Percentiles rank a stretch among this genome's conserved stretches.
Evolutionary conservation across 2,329 filamentous ascomycete species (phyloP).

Genomic region (Phoma sp.): DNA sequence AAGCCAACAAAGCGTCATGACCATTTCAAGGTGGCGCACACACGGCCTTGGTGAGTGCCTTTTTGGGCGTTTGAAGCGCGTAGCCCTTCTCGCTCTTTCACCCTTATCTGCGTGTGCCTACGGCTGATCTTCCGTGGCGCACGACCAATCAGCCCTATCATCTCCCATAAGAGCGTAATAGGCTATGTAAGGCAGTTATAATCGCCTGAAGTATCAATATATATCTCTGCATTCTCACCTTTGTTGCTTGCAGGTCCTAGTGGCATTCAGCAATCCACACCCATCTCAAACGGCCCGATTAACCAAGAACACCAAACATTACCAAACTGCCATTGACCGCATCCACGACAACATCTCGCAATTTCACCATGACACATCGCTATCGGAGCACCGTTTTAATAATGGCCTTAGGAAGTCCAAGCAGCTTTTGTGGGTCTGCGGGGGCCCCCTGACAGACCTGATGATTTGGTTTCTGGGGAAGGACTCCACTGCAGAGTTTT

Average conservation of each 20-base stretch:
- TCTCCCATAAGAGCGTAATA: too few relatives aligned
- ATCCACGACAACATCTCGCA: not conserved
- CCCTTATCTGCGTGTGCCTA: not conserved
- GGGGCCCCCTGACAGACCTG: constrained; percentile 1
- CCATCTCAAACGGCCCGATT: not conserved
- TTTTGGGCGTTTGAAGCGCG: not conserved
- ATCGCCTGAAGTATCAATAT: too few relatives aligned
- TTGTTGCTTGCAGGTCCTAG: too few relatives aligned
- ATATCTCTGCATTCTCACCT: too few relatives aligned
- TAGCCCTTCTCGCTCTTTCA: not conserved
- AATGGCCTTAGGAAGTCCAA: not conserved
- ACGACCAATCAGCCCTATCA: not conserved
- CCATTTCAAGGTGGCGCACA: not conserved
- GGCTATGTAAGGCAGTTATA: too few relatives aligned
- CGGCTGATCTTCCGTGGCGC: not conserved
- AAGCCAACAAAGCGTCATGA: not conserved
- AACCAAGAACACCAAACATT: not conserved
- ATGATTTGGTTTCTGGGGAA: constrained; percentile 13
- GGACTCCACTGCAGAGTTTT: constrained; percentile 16
- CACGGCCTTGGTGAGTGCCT: not conserved
- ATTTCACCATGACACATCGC: not conserved
- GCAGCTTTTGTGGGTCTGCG: constrained; percentile 7
- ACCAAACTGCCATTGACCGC: not conserved
- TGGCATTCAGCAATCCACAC: not conserved
- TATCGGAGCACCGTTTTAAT: not conserved